Base-by-base conservation (phyloP, 78 protist genomes). In the Emiliania huxleyi region DNA sequence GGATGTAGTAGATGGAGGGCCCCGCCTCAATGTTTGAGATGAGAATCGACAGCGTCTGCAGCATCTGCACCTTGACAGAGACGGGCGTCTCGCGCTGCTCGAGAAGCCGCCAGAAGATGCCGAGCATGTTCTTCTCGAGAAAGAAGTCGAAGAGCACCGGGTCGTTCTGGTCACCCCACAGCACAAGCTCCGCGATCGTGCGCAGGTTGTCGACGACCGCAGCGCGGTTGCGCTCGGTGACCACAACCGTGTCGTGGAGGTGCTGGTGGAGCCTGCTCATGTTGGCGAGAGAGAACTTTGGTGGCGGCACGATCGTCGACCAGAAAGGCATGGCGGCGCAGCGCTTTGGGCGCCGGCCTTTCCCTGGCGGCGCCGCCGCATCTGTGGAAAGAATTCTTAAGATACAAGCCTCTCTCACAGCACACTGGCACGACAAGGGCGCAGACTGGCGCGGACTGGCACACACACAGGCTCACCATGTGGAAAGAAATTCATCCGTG, bases 1-100 rank as follows among this genome's bases (percentile, higher is more conserved):
- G 93, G 52, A 97, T 69, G 85, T 49, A 97, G 84, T 94, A 97
- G 77, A 96, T 42, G 25, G 96, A 95, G 23, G 94, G 88, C 43
- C 91, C 90, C 26, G 56, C 93, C 23, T 90, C 44, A 33, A 96
- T 77, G 94, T 96, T 96, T 55, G 95, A 96, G 29, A 96, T 91
- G 23, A 97, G 85, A 35, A 97, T 96, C 45, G 93, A 69, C 26
- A 91, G 87, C 44, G 87, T 44, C 90, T 91, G 93, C 42, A 91
- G n/a, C n/a, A 35, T 8, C 90, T 91, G 93, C 44, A 79, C 79
- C 35, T 37, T 49, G 55, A 79, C 77, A 4, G 25, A 0, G 33
- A 1, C 1, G 49, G 38, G 40, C 38, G 89, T 11, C 29, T 8
- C 33, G 38, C 6, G 21, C 89, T 6, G 42, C 25, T 2, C 48